Base-by-base conservation (phyloP, 345 rosid species). In the Syzygium aromaticum region DNA sequence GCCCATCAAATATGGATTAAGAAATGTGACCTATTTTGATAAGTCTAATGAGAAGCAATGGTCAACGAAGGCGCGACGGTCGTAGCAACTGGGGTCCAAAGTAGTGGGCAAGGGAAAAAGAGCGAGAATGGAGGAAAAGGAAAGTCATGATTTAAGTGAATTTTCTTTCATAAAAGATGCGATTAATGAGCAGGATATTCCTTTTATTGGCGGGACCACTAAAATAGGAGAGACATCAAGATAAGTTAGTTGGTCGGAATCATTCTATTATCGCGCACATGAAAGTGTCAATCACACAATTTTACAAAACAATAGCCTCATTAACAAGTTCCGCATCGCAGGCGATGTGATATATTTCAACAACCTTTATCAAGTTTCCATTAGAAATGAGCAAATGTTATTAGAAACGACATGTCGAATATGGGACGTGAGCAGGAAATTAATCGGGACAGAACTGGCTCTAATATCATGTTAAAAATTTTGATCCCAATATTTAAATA, bases 241-340 rank as follows among this genome's bases (percentile, higher is more conserved):
- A 61, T n/a, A 14, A n/a, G 64, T 0, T 59, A 11, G 27, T n/a
- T 61, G 38, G 1, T 3, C 1, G 2, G 73, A 61, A 61, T 1
- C 19, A 61, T 27, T 28, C 1, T 5, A 3, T 59, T 5, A 27
- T 59, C 3, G 4, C n/a, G 67, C 67, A 15, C 8, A 14, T n/a
- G 19, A 30, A 8, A 8, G 6, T 21, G 17, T 67, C 80, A 33
- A 17, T 67, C 78, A 67, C 23, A 2, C 13, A 0, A 17, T 67
- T 67, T 33, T 23, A 17, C 21, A 6, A 67, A 33, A 67, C 3
- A 67, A 17, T 33, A 13, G 3, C 23, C 23, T 67, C 33, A 6
- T 30, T 17, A 4, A 33, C 23, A 33, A 33, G 23, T 8, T 8
- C 0, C 1, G 0, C 6, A 2, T 1, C 23, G 19, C 4, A 4